Evolutionary conservation across 345 rosid genomes (phyloP).

Genomic region (Adansonia digitata): DNA sequence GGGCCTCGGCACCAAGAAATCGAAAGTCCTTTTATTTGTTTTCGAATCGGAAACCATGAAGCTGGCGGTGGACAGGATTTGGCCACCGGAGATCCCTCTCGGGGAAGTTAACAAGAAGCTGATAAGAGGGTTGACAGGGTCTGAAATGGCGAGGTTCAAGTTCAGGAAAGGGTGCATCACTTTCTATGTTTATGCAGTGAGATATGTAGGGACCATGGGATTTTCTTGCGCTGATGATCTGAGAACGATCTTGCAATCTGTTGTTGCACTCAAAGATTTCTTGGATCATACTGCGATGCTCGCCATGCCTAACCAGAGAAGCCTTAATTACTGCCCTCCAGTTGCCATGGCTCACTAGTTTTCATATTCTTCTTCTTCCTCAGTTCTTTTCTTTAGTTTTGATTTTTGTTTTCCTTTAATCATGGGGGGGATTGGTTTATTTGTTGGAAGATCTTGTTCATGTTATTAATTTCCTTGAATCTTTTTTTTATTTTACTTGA

Average conservation of each 20-base stretch:
- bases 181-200: slow-evolving; percentile 80
- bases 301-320: slow-evolving; percentile 87
- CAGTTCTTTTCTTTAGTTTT: neutral
- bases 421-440: slow-evolving; percentile 43
- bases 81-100: slow-evolving; percentile 82
- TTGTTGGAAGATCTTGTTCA: slow-evolving; percentile 21
- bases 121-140: slow-evolving; percentile 54
- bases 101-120: slow-evolving; percentile 91
- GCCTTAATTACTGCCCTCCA: slow-evolving; percentile 49
- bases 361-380: neutral
- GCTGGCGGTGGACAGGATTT: slow-evolving; percentile 43
- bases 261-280: slow-evolving; percentile 84
- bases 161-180: slow-evolving; percentile 92
- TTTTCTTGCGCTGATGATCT: slow-evolving; percentile 75
- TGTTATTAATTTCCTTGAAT: neutral
- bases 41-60: slow-evolving; percentile 77
- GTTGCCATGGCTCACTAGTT: slow-evolving; percentile 73
- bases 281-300: slow-evolving; percentile 96
- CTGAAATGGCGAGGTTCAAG: slow-evolving; percentile 91
- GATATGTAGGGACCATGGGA: slow-evolving; percentile 47
- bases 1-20: slow-evolving; percentile 84
- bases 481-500: neutral
- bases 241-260: slow-evolving; percentile 70
- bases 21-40: slow-evolving; percentile 71
- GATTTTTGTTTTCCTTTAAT: neutral